Base-by-base conservation (phyloP, 139 green algal species). In the Chlamydomonas sphaeroides region DNA sequence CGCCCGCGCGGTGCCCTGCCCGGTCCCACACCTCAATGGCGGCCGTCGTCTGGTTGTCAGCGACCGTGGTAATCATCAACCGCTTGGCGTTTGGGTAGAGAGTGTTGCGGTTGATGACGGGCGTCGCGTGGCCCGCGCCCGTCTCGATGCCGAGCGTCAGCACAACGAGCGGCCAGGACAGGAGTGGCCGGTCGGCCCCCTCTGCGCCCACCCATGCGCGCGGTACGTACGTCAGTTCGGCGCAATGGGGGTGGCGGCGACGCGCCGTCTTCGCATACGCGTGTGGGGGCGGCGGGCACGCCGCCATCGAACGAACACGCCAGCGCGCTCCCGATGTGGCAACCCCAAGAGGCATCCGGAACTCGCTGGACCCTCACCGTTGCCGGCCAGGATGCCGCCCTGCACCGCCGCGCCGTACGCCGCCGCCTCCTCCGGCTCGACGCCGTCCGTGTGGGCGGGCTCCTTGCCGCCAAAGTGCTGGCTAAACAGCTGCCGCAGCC, bases 41-140 rank as follows among this genome's bases (percentile, higher is more conserved):
- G 71, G 98, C 95, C 26, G 92, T 97, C 56, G 89, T 92, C 90
- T 99, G 97, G 74, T 99, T 89, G 89, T 99, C 97, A 90, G 98
- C 92, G 93, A 98, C 99, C 23, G 97, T 99, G 84, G 97, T 98
- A 94, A 99, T 99, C 38, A 92, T 94, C 94, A 99, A 96, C 38
- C 85, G 94, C 45, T 21, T 10, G 45, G 45, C 11, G 45, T 10
- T 14, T 21, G 45, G 45, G 45, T 10, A 14, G 14, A 53, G 45
- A 53, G 10, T 96, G 93, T 98, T 98, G 80, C 96, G 90, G 35
- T 90, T 87, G 88, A 99, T 99, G 39, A 99, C 86, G 89, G 96
- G 96, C 70, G 96, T 98, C 95, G 98, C 98, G 38, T 98, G 94
- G 63, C 95, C 96, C 53, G 94, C 94, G 7, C 95, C 91, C 11